phyloP scores from a whole-genome alignment of 1,284 basidiomycete genomes.

The Rhodotorula sp. region DNA sequence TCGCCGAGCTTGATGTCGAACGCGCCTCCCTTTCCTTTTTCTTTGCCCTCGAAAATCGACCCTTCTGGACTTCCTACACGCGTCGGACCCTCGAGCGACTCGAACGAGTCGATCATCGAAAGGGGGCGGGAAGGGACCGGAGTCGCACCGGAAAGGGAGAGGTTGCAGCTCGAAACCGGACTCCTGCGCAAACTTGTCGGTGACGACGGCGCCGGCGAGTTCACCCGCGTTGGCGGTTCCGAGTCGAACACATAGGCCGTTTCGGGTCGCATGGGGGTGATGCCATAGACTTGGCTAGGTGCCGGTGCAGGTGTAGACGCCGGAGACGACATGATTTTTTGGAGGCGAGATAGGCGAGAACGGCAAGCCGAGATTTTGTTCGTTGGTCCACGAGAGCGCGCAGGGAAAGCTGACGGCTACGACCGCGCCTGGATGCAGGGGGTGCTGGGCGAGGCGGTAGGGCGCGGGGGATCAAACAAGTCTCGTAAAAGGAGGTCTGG shows the following conservation, averaged over 20 bases:
- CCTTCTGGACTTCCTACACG: slow-evolving; percentile 21
- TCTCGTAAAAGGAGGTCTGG: too few species aligned
- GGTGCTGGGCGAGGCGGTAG: too few species aligned
- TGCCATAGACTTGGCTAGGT: too few species aligned
- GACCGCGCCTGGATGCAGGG: too few species aligned
- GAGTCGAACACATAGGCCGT: neutral
- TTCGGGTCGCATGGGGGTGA: neutral
- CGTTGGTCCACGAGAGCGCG: too few species aligned
- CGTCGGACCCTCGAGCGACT: slow-evolving; percentile 21
- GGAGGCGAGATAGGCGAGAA: too few species aligned
- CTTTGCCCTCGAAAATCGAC: neutral
- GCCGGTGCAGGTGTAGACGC: too few species aligned
- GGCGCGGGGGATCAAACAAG: too few species aligned
- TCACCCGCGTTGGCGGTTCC: neutral
- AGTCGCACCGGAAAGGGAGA: slow-evolving; percentile 15
- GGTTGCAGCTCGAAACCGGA: neutral
- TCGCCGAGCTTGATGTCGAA: neutral
- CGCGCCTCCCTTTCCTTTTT: neutral
- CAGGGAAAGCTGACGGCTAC: too few species aligned
- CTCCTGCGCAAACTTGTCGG: neutral
- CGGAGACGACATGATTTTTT: too few species aligned
- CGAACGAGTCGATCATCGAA: slow-evolving; percentile 11
- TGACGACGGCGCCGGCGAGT: neutral
- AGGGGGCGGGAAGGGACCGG: slow-evolving; percentile 11
- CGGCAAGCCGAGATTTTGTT: too few species aligned